Conservation (phyloP, 83 land plant genomes). For the Diphasiastrum complanatum region DNA sequence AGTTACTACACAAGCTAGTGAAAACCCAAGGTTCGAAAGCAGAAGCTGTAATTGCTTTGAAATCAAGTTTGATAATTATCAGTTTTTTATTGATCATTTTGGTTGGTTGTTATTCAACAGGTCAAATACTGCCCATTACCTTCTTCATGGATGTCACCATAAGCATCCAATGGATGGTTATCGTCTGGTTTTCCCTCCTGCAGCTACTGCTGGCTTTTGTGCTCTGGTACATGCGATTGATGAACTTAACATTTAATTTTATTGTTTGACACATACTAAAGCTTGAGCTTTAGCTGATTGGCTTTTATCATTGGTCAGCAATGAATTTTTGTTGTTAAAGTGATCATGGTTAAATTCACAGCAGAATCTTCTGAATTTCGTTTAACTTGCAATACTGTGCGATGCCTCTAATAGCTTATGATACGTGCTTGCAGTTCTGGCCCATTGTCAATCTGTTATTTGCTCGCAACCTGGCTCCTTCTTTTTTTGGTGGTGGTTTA, state of each 20-base stretch:
- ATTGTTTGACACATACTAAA: not conserved
- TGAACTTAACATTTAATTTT: not conserved
- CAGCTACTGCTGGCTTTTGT: constrained; percentile 64
- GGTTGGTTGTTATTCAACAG: constrained; percentile 24
- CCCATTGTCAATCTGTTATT: constrained; percentile 34
- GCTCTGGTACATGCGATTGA: constrained; percentile 42
- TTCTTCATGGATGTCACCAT: constrained; percentile 97
- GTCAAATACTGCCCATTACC: constrained; percentile 87
- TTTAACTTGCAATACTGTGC: not conserved
- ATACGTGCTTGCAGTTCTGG: constrained; percentile 51
- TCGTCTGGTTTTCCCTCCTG: constrained; percentile 94
- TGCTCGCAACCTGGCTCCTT: constrained; percentile 50
- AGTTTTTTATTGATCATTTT: not conserved
- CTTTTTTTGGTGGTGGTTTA: constrained; percentile 77
- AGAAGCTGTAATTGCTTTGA: too few relatives aligned
- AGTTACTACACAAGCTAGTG: too few relatives aligned
- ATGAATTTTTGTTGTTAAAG: not conserved
- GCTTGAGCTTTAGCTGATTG: not conserved
- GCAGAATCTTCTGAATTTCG: not conserved
- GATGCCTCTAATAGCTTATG: not conserved
- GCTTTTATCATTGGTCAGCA: not conserved
- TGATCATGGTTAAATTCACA: too few relatives aligned
- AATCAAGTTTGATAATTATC: not conserved
- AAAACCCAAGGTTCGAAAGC: too few relatives aligned
- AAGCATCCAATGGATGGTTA: constrained; percentile 97